A percentile compares a stretch with the other conserved stretches of the same genome.
These are phyloP conservation scores for Cryphonectria japonica DNA, from an alignment of 2,329 filamentous ascomycete genomes.

Conservation along the genomic window DNA sequence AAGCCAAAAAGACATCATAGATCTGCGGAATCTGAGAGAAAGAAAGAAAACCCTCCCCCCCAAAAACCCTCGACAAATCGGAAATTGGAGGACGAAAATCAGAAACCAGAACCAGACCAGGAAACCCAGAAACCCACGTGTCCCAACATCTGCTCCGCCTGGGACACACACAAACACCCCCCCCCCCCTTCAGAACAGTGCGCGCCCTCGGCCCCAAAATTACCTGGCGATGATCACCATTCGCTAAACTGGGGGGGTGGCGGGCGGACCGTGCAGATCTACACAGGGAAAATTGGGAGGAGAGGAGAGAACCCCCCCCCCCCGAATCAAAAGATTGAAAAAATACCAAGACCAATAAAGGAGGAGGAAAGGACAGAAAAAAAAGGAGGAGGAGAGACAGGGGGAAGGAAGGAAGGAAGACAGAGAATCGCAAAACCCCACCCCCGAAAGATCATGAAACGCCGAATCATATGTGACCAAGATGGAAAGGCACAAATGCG, in stretches of 20 bases:
- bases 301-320: too few species aligned
- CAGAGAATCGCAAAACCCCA: too few species aligned
- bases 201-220: background rate
- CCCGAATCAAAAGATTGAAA: too few species aligned
- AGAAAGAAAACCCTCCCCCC: background rate
- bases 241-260: background rate
- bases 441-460: background rate
- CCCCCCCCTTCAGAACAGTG: too few species aligned
- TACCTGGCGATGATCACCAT: constrained; percentile 1
- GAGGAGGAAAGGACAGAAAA: background rate
- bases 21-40: too few species aligned
- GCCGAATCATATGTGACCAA: background rate
- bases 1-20: too few species aligned
- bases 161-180: too few species aligned
- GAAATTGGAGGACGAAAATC: background rate
- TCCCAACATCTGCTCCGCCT: background rate
- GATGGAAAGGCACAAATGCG: background rate
- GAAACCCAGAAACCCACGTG: background rate
- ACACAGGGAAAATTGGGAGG: background rate
- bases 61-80: background rate
- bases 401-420: too few species aligned
- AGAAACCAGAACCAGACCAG: background rate
- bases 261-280: background rate
- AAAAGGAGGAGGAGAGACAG: background rate
- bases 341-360: background rate